Base-by-base conservation (phyloP, 805 yeast genomes). In the Metschnikowia reukaufii region DNA sequence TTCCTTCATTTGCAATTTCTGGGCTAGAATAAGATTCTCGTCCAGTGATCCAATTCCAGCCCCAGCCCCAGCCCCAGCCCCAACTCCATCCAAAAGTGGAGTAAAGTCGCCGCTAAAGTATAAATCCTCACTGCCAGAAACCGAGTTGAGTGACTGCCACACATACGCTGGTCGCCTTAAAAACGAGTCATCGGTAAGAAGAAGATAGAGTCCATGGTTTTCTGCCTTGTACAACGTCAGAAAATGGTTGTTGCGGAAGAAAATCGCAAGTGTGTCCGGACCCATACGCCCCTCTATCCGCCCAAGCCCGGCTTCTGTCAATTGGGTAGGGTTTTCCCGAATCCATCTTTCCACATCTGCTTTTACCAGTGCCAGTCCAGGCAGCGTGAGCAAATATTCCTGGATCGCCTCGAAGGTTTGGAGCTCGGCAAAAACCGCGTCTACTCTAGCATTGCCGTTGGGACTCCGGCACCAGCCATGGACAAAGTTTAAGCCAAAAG, bases 201-300 rank as follows among this genome's bases (percentile, higher is more conserved):
- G 70, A 4, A 79, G 65, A 59, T 79, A 89, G 27, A 92, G 68
- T 34, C 65, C 74, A 36, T 60, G 56, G 45, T 74, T 73, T 23
- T 72, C 72, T 34, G 65, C 67, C 58, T 83, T 83, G 55, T 73
- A 77, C 9, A 91, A 61, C 0, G 97, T 88, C 52, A 78, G 78
- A 65, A 88, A 92, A 63, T 90, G 97, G 63, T 94, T 91, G 65
- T 94, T 92, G 59, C 97, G 76, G 70, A 91, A 94, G 51, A 92
- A 78, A 0, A 92, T 81, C 1, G 83, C 79, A 45, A 83, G 73
- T 6, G 83, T 76, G 35, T 82, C 82, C 13, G 76, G 73, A 1
- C 64, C 60, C 21, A 88, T 61, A 3, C 72, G 58, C 5, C 66
- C 62, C 49, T 70, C 68, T 51, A 87, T 62, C 43, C 68, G 67